These are phyloP conservation scores for Malus hybrid DNA, from an alignment of 331 rosid species.

Conservation along the genomic window DNA sequence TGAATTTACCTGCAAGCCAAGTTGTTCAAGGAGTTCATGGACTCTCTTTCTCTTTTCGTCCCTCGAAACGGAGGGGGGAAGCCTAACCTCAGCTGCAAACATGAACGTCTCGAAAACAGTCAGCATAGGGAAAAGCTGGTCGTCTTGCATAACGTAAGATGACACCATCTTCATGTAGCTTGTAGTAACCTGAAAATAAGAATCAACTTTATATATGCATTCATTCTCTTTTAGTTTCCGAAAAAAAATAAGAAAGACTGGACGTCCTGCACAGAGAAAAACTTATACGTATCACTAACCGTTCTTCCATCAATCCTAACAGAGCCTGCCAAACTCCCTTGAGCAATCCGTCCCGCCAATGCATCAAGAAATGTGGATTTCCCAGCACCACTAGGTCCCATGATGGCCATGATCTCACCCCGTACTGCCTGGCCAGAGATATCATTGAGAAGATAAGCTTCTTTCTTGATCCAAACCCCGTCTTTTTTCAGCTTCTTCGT, in stretches of 20 bases:
- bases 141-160: slow-evolving; percentile 94
- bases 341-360: slow-evolving; percentile 74
- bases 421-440: slow-evolving; percentile 70
- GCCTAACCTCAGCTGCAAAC: slow-evolving; percentile 93
- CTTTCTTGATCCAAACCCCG: slow-evolving; percentile 59
- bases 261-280: too few species aligned
- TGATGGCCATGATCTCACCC: slow-evolving; percentile 80
- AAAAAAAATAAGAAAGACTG: neutral
- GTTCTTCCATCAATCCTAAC: slow-evolving; percentile 67
- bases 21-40: slow-evolving; percentile 59
- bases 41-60: slow-evolving; percentile 66
- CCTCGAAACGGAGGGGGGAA: slow-evolving; percentile 64
- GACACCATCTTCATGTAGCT: slow-evolving; percentile 94
- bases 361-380: slow-evolving; percentile 92
- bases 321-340: slow-evolving; percentile 81
- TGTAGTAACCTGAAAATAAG: slow-evolving; percentile 48
- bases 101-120: slow-evolving; percentile 78
- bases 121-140: slow-evolving; percentile 81
- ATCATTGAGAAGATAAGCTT: slow-evolving; percentile 69
- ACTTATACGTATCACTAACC: slow-evolving; percentile 22
- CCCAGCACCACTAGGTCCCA: slow-evolving; percentile 98
- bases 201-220: neutral
- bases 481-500: slow-evolving; percentile 63
- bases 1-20: slow-evolving; percentile 58
- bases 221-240: neutral